Conservation (phyloP, 1,284 basidiomycete species). For the Farysia itapuensis region DNA sequence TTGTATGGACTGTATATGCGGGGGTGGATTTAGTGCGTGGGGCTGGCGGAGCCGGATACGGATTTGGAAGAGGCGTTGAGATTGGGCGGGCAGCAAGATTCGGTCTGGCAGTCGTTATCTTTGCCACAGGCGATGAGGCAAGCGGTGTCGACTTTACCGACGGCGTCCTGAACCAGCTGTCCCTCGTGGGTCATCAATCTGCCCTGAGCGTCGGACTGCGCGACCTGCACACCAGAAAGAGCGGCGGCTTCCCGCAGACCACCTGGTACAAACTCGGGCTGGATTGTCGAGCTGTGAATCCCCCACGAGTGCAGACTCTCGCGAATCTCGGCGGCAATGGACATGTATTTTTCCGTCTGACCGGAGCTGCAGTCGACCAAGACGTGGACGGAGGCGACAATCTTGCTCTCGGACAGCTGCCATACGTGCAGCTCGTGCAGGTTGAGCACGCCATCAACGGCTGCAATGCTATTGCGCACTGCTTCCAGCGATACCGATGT, state of each 20-base stretch:
- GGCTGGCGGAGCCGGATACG: too few relatives aligned
- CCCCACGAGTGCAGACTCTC: conserved; percentile 82
- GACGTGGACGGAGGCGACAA: conserved; percentile 94
- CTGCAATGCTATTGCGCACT: conserved; percentile 76
- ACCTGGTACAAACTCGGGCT: conserved; percentile 57
- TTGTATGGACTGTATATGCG: too few relatives aligned
- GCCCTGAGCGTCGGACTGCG: conserved; percentile 40
- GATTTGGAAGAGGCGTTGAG: too few relatives aligned
- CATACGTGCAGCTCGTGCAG: conserved; percentile 90
- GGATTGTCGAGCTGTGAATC: conserved; percentile 73
- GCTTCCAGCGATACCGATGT: conserved; percentile 82
- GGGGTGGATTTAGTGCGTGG: too few relatives aligned
- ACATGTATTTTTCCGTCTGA: conserved; percentile 76
- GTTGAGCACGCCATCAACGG: conserved; percentile 82
- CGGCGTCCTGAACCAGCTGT: conserved; percentile 43
- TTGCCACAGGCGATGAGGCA: conserved; percentile 53
- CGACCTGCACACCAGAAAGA: conserved; percentile 48
- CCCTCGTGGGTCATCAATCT: conserved; percentile 48
- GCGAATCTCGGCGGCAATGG: conserved; percentile 79
- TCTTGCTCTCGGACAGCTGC: conserved; percentile 85
- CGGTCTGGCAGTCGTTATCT: conserved; percentile 45
- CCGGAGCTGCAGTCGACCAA: conserved; percentile 67
- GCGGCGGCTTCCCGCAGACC: conserved; percentile 51
- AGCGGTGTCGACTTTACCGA: conserved; percentile 42
- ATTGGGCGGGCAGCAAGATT: conserved; percentile 50